These are phyloP conservation scores for Phaffia tasmanica DNA, from an alignment of 768 basidiomycete species.

Conservation along the genomic window DNA sequence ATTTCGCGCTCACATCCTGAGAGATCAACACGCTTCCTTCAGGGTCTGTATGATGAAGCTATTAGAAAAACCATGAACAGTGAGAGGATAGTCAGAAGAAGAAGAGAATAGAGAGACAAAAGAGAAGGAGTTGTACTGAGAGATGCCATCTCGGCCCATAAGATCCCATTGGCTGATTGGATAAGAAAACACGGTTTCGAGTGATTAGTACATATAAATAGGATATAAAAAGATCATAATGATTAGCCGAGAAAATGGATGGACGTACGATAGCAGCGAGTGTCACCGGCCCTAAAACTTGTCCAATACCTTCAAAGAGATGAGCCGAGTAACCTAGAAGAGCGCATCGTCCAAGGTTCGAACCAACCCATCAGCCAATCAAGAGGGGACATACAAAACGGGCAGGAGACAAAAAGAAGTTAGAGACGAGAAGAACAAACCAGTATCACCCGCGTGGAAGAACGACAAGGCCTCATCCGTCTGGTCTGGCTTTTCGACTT, in stretches of 20 bases:
- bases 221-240: neutral
- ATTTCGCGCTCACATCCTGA: constrained; percentile 30
- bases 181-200: neutral
- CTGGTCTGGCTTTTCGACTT: constrained; percentile 3
- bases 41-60: constrained; percentile 36
- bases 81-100: no score
- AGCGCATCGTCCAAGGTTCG: neutral
- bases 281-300: constrained; percentile 33
- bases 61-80: no score
- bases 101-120: neutral
- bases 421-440: constrained; percentile 24
- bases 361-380: neutral
- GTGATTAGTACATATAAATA: neutral
- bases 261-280: constrained; percentile 32
- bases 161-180: constrained; percentile 33
- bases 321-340: constrained; percentile 32
- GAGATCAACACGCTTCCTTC: constrained; percentile 36
- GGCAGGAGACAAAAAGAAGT: neutral
- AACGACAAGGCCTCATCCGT: constrained; percentile 24
- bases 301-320: constrained; percentile 34
- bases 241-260: neutral
- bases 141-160: constrained; percentile 37
- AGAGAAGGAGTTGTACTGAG: neutral
- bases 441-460: constrained; percentile 37
- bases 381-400: neutral